These are phyloP conservation scores for Annona squamosa DNA, from an alignment of 164 flowering plant species.

Conservation along the genomic window DNA sequence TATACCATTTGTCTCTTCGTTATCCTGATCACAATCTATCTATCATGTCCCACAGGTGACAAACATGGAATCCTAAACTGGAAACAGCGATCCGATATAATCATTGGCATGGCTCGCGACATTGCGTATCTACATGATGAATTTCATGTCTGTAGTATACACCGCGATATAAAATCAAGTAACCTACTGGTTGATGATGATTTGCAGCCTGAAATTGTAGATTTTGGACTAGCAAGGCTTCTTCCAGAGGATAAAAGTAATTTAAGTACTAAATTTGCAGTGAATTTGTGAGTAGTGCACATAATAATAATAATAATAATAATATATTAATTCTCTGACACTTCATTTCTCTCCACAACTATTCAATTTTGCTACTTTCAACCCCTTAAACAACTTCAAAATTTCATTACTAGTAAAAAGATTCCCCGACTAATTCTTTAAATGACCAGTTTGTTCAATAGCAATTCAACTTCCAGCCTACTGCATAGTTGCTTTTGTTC, in stretches of 20 bases:
- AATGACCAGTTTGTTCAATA: background rate
- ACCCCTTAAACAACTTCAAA: background rate
- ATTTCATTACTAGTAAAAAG: background rate
- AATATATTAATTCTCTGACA: background rate
- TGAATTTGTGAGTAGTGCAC: constrained; percentile 1
- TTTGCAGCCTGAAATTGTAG: constrained; percentile 5
- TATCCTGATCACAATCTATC: background rate
- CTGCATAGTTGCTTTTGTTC: background rate
- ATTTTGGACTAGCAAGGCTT: constrained; percentile 8
- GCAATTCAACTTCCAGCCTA: background rate
- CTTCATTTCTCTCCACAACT: background rate
- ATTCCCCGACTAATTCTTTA: background rate
- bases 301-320: too few species aligned
- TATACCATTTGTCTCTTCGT: too few species aligned
- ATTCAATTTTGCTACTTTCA: too few species aligned
- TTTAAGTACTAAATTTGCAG: constrained; percentile 4
- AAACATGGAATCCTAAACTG: constrained; percentile 37
- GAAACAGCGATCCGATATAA: constrained; percentile 46
- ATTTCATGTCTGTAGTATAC: background rate
- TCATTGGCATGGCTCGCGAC: constrained; percentile 8
- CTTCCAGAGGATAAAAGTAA: constrained; percentile 3
- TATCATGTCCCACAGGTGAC: constrained; percentile 26
- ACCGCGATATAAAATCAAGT: background rate
- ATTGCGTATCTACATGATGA: background rate
- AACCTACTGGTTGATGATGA: background rate